Percentiles rank a stretch among this genome's conserved stretches.
phyloP scores from a whole-genome alignment of 2,329 filamentous ascomycete species.

The Macroventuria anomochaeta region DNA sequence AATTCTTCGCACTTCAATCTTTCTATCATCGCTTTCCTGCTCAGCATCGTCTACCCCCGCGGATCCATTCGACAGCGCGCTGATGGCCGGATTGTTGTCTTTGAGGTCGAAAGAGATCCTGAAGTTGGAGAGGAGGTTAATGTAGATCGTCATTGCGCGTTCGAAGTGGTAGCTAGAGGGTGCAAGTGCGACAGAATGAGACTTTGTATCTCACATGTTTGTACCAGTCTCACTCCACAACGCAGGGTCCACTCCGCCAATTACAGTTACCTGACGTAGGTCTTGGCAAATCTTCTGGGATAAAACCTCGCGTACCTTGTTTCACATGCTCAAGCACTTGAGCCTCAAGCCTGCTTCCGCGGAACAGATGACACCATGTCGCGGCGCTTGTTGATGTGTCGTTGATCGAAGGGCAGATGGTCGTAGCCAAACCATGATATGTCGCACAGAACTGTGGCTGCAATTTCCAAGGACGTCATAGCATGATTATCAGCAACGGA shows the following conservation, averaged over 20 bases:
- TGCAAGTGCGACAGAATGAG: neutral
- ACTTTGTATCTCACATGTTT: neutral
- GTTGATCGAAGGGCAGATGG: too few species aligned
- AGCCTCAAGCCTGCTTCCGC: neutral
- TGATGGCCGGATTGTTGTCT: neutral
- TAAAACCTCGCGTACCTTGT: neutral
- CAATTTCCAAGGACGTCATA: too few species aligned
- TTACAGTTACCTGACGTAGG: neutral
- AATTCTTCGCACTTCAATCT: neutral
- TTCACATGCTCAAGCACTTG: neutral
- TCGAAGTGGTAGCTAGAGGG: too few species aligned
- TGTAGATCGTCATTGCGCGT: neutral
- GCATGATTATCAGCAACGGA: too few species aligned
- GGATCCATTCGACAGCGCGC: too few species aligned
- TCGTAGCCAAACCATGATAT: too few species aligned
- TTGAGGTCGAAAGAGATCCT: neutral
- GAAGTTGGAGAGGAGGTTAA: neutral
- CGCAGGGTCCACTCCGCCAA: too few species aligned
- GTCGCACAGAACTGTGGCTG: too few species aligned
- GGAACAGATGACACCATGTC: neutral
- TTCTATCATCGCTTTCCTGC: neutral
- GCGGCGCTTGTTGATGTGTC: neutral
- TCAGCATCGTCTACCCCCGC: neutral
- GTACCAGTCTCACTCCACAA: too few species aligned
- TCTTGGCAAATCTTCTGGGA: neutral